A percentile compares a stretch with the other conserved stretches of the same genome.
phyloP scores from a whole-genome alignment of 1,139 yeast species.

The Casaregolazyma suthepensis region DNA sequence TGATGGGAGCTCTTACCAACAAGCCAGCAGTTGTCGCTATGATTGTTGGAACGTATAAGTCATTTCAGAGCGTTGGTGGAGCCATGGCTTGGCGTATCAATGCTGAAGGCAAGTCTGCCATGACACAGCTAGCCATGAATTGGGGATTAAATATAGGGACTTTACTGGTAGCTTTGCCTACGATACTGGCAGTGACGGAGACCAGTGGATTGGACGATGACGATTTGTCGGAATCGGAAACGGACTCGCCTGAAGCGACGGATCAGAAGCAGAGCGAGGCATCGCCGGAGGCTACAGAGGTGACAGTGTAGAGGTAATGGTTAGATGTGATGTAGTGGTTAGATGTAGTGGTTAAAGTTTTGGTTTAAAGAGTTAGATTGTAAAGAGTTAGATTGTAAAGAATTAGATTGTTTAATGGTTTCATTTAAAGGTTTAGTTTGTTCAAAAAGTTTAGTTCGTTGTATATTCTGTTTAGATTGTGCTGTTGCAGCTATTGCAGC shows the following conservation, averaged over 20 bases:
- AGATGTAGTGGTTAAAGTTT: too few relatives aligned
- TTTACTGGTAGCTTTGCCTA: conserved; percentile 37
- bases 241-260: background rate
- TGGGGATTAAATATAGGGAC: conserved; percentile 50
- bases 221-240: background rate
- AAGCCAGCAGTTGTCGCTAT: conserved; percentile 6
- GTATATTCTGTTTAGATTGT: too few relatives aligned
- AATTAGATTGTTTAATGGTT: too few relatives aligned
- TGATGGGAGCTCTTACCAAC: conserved; percentile 11
- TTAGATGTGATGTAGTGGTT: too few relatives aligned
- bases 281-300: background rate
- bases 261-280: background rate
- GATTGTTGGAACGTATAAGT: conserved; percentile 46
- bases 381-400: too few relatives aligned
- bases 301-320: background rate
- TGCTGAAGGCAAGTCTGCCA: conserved; percentile 37
- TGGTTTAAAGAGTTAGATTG: too few relatives aligned
- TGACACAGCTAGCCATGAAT: conserved; percentile 43
- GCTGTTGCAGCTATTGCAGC: too few relatives aligned
- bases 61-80: conserved; percentile 55
- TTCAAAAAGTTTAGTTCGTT: too few relatives aligned
- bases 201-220: conserved; percentile 1
- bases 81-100: conserved; percentile 56
- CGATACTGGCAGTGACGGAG: conserved; percentile 32
- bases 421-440: too few relatives aligned